A percentile compares a stretch with the other conserved stretches of the same genome.
Conservation (phyloP, 495 filamentous ascomycete genomes). For the Neurospora sp. region DNA sequence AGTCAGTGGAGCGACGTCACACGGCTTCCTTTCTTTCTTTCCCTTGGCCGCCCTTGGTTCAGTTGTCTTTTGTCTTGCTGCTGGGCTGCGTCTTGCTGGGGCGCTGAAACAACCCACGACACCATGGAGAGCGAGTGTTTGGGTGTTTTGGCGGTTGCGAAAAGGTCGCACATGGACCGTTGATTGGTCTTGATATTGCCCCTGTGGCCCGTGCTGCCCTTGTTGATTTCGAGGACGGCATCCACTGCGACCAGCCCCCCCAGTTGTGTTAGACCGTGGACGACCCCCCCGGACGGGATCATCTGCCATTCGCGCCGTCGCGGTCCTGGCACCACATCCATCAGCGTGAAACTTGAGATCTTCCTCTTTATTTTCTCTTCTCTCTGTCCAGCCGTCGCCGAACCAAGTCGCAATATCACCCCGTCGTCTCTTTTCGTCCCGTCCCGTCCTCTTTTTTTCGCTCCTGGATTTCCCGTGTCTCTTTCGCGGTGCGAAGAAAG, state of each 20-base stretch:
- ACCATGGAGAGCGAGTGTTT: not conserved
- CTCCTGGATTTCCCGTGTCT: not conserved
- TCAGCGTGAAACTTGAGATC: not conserved
- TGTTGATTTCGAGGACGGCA: not conserved
- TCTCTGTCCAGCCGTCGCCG: not conserved
- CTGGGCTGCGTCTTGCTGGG: not conserved
- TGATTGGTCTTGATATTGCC: not conserved
- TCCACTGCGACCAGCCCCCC: not conserved
- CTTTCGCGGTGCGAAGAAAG: not conserved
- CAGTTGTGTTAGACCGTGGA: not conserved
- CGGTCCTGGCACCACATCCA: not conserved
- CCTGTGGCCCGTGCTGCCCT: not conserved
- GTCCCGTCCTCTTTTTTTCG: not conserved
- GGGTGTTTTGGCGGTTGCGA: not conserved
- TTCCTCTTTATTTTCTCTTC: not conserved
- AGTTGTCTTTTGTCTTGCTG: not conserved
- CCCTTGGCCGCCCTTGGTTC: not conserved
- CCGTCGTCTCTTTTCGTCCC: not conserved
- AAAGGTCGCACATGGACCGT: not conserved
- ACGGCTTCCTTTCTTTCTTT: not conserved
- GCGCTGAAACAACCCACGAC: not conserved
- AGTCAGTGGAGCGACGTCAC: constrained; percentile 12
- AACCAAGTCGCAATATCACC: not conserved
- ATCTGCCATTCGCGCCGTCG: not conserved
- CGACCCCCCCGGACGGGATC: not conserved